These are phyloP conservation scores for Solanum okadae DNA, from an alignment of 257 asterid species.

Conservation along the genomic window DNA sequence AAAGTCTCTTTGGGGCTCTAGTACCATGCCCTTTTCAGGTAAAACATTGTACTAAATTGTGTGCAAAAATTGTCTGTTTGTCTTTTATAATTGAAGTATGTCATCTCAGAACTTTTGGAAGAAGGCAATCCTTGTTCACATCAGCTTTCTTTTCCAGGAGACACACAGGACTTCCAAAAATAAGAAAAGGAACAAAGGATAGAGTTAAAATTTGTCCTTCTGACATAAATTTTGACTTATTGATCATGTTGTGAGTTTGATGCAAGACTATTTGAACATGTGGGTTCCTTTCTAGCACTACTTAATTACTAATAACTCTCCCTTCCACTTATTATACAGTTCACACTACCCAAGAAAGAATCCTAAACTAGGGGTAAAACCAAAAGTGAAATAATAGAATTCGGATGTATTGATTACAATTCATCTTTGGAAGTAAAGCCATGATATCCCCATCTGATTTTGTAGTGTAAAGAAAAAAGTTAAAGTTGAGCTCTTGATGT, in stretches of 20 bases:
- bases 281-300: background rate
- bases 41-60: constrained; percentile 4
- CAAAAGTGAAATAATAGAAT: background rate
- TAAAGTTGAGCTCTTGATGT: background rate
- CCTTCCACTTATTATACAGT: background rate
- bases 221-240: background rate
- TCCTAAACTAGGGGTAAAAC: background rate
- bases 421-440: background rate
- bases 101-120: background rate
- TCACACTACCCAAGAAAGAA: background rate
- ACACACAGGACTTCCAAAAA: background rate
- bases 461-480: background rate
- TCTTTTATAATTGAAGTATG: background rate
- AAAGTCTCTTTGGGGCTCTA: constrained; percentile 74
- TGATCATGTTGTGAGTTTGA: background rate
- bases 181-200: background rate
- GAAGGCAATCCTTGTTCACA: background rate
- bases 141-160: background rate
- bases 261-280: background rate
- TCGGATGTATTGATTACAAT: background rate
- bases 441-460: background rate
- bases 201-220: background rate
- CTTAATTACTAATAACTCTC: background rate
- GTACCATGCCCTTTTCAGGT: constrained; percentile 71
- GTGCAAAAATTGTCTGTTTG: background rate